phyloP scores from a whole-genome alignment of 257 asterid genomes.

The Orobanche coerulescens region DNA sequence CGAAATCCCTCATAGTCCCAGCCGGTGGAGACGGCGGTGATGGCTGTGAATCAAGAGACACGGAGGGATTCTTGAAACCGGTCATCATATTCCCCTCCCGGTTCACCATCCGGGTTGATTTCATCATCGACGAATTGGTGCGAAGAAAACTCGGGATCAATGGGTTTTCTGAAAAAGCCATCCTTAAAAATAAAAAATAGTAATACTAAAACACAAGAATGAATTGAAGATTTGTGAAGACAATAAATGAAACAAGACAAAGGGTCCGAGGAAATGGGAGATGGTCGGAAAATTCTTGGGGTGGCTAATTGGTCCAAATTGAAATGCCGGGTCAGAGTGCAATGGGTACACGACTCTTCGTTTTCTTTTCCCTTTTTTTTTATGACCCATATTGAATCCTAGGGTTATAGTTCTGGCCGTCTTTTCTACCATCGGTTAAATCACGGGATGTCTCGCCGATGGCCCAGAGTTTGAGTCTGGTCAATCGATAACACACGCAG shows the following conservation, averaged over 20 bases:
- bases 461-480: too few species aligned
- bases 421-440: too few species aligned
- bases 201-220: background rate
- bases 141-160: constrained; percentile 43
- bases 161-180: constrained; percentile 28
- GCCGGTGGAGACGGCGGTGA: background rate
- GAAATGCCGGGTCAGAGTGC: background rate
- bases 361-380: too few species aligned
- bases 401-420: too few species aligned
- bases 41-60: background rate
- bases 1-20: constrained; percentile 17
- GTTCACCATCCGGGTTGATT: background rate
- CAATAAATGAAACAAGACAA: too few species aligned
- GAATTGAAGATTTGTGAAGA: background rate
- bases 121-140: constrained; percentile 9
- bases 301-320: background rate
- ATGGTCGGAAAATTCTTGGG: background rate
- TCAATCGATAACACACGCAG: too few species aligned
- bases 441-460: too few species aligned
- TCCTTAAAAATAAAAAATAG: constrained; percentile 1
- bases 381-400: too few species aligned
- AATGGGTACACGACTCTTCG: too few species aligned
- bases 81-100: constrained; percentile 9
- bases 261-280: constrained; percentile 2
- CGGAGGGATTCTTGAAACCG: background rate